Evolutionary conservation across 2,329 filamentous ascomycete genomes (phyloP).

Genomic region (Penicillium sp.): DNA sequence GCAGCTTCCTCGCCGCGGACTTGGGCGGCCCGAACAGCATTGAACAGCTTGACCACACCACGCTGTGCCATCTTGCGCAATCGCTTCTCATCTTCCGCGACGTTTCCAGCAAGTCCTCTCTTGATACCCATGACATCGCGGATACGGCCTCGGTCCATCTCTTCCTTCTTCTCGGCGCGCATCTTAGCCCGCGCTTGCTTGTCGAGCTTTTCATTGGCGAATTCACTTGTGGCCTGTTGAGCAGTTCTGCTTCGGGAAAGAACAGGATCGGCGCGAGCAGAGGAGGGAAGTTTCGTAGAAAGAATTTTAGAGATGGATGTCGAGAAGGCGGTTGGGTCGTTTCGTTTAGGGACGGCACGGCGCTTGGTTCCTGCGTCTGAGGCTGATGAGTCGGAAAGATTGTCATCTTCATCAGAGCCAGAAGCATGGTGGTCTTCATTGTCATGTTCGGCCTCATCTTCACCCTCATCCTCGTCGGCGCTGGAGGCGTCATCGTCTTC

Average conservation of each 20-base stretch:
- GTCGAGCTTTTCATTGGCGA: constrained; percentile 78
- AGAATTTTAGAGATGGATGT: constrained; percentile 94
- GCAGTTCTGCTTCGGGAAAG: constrained; percentile 80
- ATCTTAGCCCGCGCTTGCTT: constrained; percentile 78
- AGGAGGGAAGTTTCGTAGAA: constrained; percentile 80
- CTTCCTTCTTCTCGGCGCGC: constrained; percentile 76
- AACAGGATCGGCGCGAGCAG: constrained; percentile 87
- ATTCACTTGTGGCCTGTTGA: constrained; percentile 70
- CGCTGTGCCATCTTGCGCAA: constrained; percentile 87
- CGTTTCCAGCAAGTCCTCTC: constrained; percentile 55
- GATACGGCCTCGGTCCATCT: constrained; percentile 83
- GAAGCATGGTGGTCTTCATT: constrained; percentile 47
- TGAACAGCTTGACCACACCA: constrained; percentile 95
- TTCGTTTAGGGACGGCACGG: constrained; percentile 67
- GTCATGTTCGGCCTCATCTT: constrained; percentile 35
- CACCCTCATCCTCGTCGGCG: constrained; percentile 33
- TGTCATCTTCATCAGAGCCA: constrained; percentile 41
- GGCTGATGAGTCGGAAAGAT: constrained; percentile 44
- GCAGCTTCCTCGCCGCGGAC: constrained; percentile 82
- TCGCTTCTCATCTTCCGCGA: constrained; percentile 73
- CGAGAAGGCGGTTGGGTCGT: constrained; percentile 88
- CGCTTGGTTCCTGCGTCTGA: constrained; percentile 49
- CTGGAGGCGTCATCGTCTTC: constrained; percentile 29
- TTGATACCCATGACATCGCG: constrained; percentile 78
- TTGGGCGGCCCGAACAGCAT: constrained; percentile 90